These are phyloP conservation scores for Batrachochytrium dendrobatidis DNA, from an alignment of 371 early-diverging fungal genomes.

Conservation along the genomic window DNA sequence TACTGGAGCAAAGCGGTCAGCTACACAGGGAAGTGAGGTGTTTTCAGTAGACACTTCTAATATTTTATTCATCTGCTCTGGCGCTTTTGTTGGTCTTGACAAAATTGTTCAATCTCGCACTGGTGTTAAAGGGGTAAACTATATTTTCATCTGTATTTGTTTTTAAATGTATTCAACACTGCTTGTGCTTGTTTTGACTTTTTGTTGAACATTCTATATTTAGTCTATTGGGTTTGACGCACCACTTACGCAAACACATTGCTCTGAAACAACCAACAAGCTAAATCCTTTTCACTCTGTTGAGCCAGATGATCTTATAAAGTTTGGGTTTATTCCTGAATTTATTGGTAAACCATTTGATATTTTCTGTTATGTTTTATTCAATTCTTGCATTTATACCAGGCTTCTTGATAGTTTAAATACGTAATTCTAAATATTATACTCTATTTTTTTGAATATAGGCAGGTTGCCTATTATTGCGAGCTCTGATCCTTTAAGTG, in stretches of 20 bases:
- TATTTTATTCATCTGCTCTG: slow-evolving; percentile 82
- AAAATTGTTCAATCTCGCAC: slow-evolving; percentile 70
- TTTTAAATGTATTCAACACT: not conserved
- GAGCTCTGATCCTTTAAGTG: slow-evolving; percentile 58
- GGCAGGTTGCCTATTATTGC: slow-evolving; percentile 79
- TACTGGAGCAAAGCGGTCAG: slow-evolving; percentile 29
- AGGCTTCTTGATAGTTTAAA: slow-evolving; percentile 3
- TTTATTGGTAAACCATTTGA: slow-evolving; percentile 55
- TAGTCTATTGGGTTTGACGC: slow-evolving; percentile 23
- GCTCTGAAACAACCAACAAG: not conserved
- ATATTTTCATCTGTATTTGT: slow-evolving; percentile 66
- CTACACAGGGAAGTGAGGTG: slow-evolving; percentile 60
- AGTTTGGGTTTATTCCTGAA: slow-evolving; percentile 86
- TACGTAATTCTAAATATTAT: too few relatives aligned
- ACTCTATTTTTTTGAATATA: not conserved
- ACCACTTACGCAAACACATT: not conserved
- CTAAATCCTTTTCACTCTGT: slow-evolving; percentile 47
- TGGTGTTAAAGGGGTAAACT: slow-evolving; percentile 32
- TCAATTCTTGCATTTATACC: too few relatives aligned
- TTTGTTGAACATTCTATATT: slow-evolving; percentile 50
- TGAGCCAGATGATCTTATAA: slow-evolving; percentile 73
- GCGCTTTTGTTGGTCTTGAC: slow-evolving; percentile 86
- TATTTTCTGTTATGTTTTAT: too few relatives aligned
- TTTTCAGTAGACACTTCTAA: slow-evolving; percentile 85
- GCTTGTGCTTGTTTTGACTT: not conserved